Percentiles rank a stretch among this genome's conserved stretches.
Conservation (phyloP, 2,329 filamentous ascomycete species). For the Alternaria incomplexa region DNA sequence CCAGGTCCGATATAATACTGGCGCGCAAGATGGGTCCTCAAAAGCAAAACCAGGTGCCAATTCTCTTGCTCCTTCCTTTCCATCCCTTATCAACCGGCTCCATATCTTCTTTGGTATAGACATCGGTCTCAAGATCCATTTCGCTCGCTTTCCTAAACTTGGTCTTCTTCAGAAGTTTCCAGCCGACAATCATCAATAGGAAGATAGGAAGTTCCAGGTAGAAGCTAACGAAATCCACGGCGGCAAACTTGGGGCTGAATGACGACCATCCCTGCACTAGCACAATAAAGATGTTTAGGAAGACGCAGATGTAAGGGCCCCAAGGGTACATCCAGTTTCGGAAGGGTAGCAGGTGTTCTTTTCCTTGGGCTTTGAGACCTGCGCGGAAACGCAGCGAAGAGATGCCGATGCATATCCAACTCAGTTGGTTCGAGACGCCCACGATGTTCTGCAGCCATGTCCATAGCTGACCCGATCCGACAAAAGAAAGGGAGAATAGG, state of each 20-base stretch:
- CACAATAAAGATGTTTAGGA: constrained; percentile 37
- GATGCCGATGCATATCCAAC: constrained; percentile 62
- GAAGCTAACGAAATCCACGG: constrained; percentile 57
- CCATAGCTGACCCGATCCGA: constrained; percentile 47
- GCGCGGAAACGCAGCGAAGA: constrained; percentile 65
- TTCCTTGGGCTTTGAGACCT: constrained; percentile 54
- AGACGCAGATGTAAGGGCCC: constrained; percentile 52
- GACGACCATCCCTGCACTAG: constrained; percentile 52
- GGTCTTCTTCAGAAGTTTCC: constrained; percentile 39
- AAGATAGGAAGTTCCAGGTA: constrained; percentile 52
- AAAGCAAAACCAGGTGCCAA: constrained; percentile 40
- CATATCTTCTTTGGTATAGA: constrained; percentile 40
- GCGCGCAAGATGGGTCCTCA: constrained; percentile 2
- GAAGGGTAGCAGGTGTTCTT: constrained; percentile 54
- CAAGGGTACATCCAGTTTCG: constrained; percentile 65
- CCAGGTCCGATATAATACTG: no score
- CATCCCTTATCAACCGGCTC: constrained; percentile 30
- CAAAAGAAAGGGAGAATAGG: constrained; percentile 54
- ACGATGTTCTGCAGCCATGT: constrained; percentile 75
- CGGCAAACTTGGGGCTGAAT: constrained; percentile 57
- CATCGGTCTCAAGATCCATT: constrained; percentile 41
- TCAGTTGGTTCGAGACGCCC: constrained; percentile 61
- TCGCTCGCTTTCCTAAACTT: constrained; percentile 32
- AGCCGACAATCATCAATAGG: constrained; percentile 32
- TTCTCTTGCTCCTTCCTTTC: constrained; percentile 26